Base-by-base conservation (phyloP, 257 asterid genomes). In the Echium plantagineum region DNA sequence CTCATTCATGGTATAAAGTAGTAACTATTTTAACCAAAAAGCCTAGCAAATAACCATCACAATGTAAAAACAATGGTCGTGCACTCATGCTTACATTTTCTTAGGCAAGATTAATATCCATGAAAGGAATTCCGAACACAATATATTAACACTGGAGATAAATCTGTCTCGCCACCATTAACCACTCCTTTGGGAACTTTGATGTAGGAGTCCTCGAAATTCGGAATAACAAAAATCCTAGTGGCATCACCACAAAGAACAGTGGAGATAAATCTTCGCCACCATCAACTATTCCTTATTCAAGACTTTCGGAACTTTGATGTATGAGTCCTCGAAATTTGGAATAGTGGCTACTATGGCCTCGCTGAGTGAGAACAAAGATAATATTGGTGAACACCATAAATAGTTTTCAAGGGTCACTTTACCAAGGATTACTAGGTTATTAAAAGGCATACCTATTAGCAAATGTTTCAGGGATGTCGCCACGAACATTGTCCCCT, bases 271-370 rank as follows among this genome's bases (percentile, higher is more conserved):
- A 0, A 28, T 28, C 32, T 28, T 0, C 32, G 30, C 5, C 16
- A 12, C 16, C 49, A 42, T 3, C 47, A 17, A 1, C 64, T 66
- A 83, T 59, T 87, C 94, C 75, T 81, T 91, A 81, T 77, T 81
- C 73, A 88, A 71, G 62, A 88, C 94, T 77, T 79, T 84, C 19
- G 94, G 95, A 55, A 91, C 96, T 79, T 91, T 88, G 79, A 91
- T 82, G 58, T 80, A 88, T 35, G 88, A 68, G 55, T 83, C 88
- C 68, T 88, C 90, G 62, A 65, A 87, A 57, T 74, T 77, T 38
- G 96, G 96, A 31, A 91, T 63, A 24, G 85, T 84, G 46, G 77
- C 75, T 66, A 88, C 71, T 26, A 88, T 71, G 65, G 81, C 84
- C 64, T 86, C 94, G 85, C 94, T 87, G 65, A 28, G 8, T 49